Base-by-base conservation (phyloP, 352 stramenopile genomes). In the Phytophthora crassamura region DNA sequence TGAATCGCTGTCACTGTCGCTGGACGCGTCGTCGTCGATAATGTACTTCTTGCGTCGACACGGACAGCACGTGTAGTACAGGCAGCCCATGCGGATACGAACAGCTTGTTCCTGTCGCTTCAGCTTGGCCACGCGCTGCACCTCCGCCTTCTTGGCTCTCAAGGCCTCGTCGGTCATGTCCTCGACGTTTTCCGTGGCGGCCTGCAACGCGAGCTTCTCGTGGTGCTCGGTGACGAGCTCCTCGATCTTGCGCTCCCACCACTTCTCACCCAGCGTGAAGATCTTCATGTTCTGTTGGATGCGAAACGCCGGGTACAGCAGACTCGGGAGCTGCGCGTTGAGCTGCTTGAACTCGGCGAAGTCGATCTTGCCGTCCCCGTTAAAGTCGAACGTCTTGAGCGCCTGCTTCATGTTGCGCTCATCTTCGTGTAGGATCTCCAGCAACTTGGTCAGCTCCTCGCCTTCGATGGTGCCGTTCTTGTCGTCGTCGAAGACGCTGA, bases 241-340 rank as follows among this genome's bases (percentile, higher is more conserved):
- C 7, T 80, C 72, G 49, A 87, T 78, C 41, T 89, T 88, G 10
- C 69, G 69, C n/a, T 71, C 64, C 83, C 83, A 91, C 80, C 83
- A 91, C 33, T 61, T 62, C 30, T 89, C 78, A 35, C 83, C 80
- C 47, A 91, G 74, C 8, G 83, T 87, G 65, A 79, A 82, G 47
- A 84, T 72, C 22, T 79, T 78, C 77, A 91, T 89, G 64, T 88
- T 89, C 38, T 89, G 80, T 46, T 91, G 83, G 60, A 91, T 89
- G 14, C 83, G 83, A 49, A 87, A 91, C 15, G 78, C 80, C 0
- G 83, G 83, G 45, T 90, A 91, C 20, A 91, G 45, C 9, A 91
- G 59, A 36, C 74, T 87, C 9, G 83, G 83, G 59, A 91, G 89
- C 52, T 86, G 75, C 10, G 67, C 36, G 64, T 91, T 77, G 40